phyloP scores from a whole-genome alignment of 1,139 yeast genomes.

The Hanseniaspora uvarum region DNA sequence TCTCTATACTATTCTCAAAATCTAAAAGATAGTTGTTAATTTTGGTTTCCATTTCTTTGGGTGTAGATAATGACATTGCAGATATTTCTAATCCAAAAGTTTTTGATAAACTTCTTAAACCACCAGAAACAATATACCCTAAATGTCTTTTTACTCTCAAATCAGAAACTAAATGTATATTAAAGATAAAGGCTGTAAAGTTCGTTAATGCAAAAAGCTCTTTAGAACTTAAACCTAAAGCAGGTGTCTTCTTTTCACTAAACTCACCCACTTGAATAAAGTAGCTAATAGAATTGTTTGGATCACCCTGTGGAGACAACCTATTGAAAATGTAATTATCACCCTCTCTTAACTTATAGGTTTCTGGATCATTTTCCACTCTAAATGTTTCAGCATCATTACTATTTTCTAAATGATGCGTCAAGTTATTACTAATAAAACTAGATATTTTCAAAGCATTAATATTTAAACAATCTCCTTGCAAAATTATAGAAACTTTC shows the following conservation, averaged over 20 bases:
- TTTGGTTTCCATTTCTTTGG: conserved; percentile 34
- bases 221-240: conserved; percentile 30
- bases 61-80: conserved; percentile 40
- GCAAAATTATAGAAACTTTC: conserved; percentile 35
- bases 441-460: conserved; percentile 19
- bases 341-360: conserved; percentile 35
- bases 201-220: conserved; percentile 34
- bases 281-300: conserved; percentile 40
- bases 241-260: background rate
- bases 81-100: conserved; percentile 49
- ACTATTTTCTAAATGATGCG: conserved; percentile 21
- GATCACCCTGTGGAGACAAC: conserved; percentile 36
- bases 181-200: conserved; percentile 39
- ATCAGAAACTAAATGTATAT: conserved; percentile 36
- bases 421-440: conserved; percentile 22
- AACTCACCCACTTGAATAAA: conserved; percentile 46
- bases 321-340: conserved; percentile 31
- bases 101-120: conserved; percentile 41
- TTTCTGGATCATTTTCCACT: conserved; percentile 28
- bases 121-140: conserved; percentile 50
- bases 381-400: background rate
- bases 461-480: conserved; percentile 37
- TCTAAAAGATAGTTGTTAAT: conserved; percentile 40
- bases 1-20: conserved; percentile 31
- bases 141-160: conserved; percentile 45